These are phyloP conservation scores for Penicillium sp. DNA, from an alignment of 2,329 filamentous ascomycete species.

Conservation along the genomic window DNA sequence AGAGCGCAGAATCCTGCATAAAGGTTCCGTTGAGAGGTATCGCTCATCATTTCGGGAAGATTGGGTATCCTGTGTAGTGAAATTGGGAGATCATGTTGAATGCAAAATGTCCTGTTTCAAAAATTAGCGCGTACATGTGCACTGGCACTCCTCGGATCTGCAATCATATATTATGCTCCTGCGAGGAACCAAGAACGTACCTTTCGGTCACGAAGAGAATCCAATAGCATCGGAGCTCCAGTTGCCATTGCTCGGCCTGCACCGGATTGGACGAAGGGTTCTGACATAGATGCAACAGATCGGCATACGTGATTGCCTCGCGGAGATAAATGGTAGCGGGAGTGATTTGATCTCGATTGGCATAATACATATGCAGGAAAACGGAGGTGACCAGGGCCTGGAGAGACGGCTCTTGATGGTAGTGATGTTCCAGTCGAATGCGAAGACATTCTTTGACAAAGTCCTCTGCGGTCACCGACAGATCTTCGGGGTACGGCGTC, in stretches of 20 bases:
- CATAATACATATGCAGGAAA: background rate
- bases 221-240: background rate
- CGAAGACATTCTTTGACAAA: background rate
- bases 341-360: background rate
- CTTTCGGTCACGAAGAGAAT: background rate
- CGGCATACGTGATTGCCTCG: background rate
- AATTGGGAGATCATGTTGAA: background rate
- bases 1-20: background rate
- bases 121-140: background rate
- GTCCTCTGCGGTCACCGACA: background rate
- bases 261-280: background rate
- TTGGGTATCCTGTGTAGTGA: background rate
- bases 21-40: background rate
- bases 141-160: no score
- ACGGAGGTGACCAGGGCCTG: background rate
- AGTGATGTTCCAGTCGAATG: background rate
- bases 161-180: no score
- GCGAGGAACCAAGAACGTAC: background rate
- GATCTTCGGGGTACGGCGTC: background rate
- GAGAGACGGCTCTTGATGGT: background rate
- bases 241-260: background rate
- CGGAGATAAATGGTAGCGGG: background rate
- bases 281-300: background rate
- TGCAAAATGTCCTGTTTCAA: background rate
- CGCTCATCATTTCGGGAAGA: background rate